Conservation (phyloP, 2,329 filamentous ascomycete species). For the Arthrobotrys iridis region DNA sequence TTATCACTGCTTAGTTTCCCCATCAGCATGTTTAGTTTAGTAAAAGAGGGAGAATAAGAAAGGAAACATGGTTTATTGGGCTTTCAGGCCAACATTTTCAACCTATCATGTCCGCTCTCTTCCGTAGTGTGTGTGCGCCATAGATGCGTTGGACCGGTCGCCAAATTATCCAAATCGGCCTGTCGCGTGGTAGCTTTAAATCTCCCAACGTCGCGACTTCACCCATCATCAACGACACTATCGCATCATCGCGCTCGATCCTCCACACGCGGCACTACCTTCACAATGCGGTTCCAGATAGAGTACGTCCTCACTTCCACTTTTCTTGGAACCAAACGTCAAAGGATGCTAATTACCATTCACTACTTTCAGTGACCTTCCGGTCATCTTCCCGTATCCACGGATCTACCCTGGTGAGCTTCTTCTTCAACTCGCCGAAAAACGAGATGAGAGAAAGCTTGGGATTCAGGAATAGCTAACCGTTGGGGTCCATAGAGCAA, state of each 20-base stretch:
- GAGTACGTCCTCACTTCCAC: constrained; percentile 54
- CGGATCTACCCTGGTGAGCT: constrained; percentile 69
- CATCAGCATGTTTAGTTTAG: constrained; percentile 8
- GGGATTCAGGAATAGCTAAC: constrained; percentile 51
- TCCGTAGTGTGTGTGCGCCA: background rate
- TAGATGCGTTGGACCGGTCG: constrained; percentile 28
- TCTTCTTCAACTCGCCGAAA: constrained; percentile 37
- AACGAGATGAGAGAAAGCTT: constrained; percentile 1
- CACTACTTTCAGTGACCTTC: constrained; percentile 65
- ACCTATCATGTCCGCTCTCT: constrained; percentile 7
- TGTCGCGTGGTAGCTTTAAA: constrained; percentile 29
- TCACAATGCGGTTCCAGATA: constrained; percentile 58
- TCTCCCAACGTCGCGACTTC: constrained; percentile 14
- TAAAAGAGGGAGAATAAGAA: constrained; percentile 20
- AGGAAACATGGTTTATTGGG: background rate
- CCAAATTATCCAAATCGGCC: constrained; percentile 25
- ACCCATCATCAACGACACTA: background rate
- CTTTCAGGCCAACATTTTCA: constrained; percentile 8
- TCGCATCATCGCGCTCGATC: constrained; percentile 7
- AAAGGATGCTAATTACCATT: background rate
- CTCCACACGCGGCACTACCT: background rate
- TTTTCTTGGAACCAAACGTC: background rate
- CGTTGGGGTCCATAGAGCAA: constrained; percentile 63
- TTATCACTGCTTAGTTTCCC: background rate
- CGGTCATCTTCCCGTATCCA: constrained; percentile 70